Base-by-base conservation (phyloP, 2,329 filamentous ascomycete genomes). In the Nigrograna mackinnonii region DNA sequence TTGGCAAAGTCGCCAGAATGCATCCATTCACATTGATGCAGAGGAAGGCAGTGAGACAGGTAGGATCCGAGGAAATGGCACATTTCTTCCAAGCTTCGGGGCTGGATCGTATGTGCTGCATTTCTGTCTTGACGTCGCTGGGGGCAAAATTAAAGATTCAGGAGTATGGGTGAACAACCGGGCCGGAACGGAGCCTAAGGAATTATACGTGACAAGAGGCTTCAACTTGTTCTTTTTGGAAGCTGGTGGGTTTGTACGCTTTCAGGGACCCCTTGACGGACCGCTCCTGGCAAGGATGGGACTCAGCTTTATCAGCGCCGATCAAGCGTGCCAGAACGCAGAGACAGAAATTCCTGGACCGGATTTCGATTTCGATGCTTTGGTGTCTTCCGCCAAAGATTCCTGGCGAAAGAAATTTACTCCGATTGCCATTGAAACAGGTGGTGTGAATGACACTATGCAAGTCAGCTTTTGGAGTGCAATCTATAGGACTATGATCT, bases 321-420 rank as follows among this genome's bases (percentile, higher is more conserved):
- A 78, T 1, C 79, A 84, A 61, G 87, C 87, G 1, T 91, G 87
- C 55, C 60, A 73, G 5, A 86, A 85, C 57, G 86, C 82, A 0
- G 83, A 89, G 61, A 68, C 58, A 0, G 87, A 91, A 54, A 84
- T 89, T n/a, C 83, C 86, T 0, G 66, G 52, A 3, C 59, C 57
- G 5, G 28, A 79, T 13, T 87, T 81, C 39, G 79, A 86, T 55
- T 88, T 90, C 47, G 71, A 80, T 0, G 64, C 55, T 2, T 74
- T 82, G 0, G 72, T 75, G 2, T 52, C 61, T 1, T 73, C 57
- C 5, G 73, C 72, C 1, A 55, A 66, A 46, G 51, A 68, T 19
- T 60, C 64, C 14, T 76, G 73, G 73, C 57, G 61, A 3, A 50
- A 66, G 32, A 70, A 71, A 20, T 47, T 76, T 7, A 49, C 62